Conservation (phyloP, 768 basidiomycete species). For the Rhizopogon vinicolor region DNA sequence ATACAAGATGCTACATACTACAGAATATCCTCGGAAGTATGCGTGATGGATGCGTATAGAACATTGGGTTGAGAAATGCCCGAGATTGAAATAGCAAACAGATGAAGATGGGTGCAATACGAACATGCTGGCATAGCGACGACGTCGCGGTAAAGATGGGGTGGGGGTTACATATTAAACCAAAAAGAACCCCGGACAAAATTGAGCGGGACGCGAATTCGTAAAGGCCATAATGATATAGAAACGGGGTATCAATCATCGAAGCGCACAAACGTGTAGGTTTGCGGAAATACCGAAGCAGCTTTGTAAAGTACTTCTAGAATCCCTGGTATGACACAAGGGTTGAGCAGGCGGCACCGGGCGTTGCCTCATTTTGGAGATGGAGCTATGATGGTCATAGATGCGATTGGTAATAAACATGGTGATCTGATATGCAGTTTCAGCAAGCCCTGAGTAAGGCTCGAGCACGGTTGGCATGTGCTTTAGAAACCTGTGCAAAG, state of each 20-base stretch:
- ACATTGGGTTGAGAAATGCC: background rate
- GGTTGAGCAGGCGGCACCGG: background rate
- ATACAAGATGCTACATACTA: conserved; percentile 1
- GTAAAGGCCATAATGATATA: background rate
- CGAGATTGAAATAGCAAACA: background rate
- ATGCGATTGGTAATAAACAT: background rate
- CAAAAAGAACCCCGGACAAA: background rate
- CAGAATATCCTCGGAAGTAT: background rate
- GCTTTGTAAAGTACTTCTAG: background rate
- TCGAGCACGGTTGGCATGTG: conserved; percentile 51
- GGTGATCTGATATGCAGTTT: conserved; percentile 8
- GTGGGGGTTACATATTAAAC: background rate
- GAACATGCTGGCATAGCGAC: background rate
- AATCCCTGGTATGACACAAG: background rate
- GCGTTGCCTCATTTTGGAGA: background rate
- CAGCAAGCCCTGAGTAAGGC: conserved; percentile 55
- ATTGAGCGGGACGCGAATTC: background rate
- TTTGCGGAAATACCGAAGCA: background rate
- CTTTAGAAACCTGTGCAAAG: conserved; percentile 46
- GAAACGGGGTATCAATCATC: background rate
- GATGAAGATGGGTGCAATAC: background rate
- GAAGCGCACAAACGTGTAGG: background rate
- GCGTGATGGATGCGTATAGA: background rate
- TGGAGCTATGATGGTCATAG: background rate
- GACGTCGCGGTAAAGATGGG: background rate